Conservation (phyloP, 1,139 yeast species). For the Candida sp. region DNA sequence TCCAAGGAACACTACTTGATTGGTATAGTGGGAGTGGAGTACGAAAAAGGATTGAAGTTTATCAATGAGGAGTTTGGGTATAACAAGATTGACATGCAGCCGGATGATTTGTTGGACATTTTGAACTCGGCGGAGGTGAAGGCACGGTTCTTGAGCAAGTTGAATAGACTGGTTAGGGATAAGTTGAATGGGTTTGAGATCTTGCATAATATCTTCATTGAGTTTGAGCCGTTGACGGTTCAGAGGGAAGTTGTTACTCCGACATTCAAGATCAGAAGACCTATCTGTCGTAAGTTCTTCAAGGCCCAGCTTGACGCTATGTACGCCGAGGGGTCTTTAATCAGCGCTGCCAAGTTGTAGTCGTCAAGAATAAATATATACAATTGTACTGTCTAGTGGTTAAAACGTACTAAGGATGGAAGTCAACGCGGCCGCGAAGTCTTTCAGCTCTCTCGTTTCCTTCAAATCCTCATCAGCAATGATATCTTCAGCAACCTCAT, state of each 20-base stretch:
- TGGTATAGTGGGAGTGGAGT: conserved; percentile 60
- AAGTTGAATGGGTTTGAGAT: conserved; percentile 33
- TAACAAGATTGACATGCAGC: conserved; percentile 9
- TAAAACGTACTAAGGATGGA: conserved; percentile 18
- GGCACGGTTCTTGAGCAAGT: conserved; percentile 21
- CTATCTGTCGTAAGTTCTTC: conserved; percentile 42
- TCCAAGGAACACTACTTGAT: conserved; percentile 60
- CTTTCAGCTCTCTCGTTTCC: too few species aligned
- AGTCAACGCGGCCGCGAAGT: conserved; percentile 23
- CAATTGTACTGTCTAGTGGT: not conserved
- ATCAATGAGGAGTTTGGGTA: conserved; percentile 22
- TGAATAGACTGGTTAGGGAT: conserved; percentile 27
- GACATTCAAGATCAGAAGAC: conserved; percentile 38
- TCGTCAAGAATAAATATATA: too few species aligned
- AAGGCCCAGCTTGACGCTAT: conserved; percentile 46
- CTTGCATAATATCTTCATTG: conserved; percentile 37
- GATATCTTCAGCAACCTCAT: conserved; percentile 24
- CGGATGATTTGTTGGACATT: conserved; percentile 25
- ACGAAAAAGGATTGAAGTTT: conserved; percentile 21
- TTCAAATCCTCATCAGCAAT: conserved; percentile 15
- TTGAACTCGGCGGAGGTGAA: conserved; percentile 32
- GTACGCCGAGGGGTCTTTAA: conserved; percentile 37
- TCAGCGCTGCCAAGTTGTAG: conserved; percentile 11
- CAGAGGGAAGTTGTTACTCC: conserved; percentile 45
- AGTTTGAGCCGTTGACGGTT: conserved; percentile 38